Conservation (phyloP, 306 rosid species). For the Benincasa hispida region DNA sequence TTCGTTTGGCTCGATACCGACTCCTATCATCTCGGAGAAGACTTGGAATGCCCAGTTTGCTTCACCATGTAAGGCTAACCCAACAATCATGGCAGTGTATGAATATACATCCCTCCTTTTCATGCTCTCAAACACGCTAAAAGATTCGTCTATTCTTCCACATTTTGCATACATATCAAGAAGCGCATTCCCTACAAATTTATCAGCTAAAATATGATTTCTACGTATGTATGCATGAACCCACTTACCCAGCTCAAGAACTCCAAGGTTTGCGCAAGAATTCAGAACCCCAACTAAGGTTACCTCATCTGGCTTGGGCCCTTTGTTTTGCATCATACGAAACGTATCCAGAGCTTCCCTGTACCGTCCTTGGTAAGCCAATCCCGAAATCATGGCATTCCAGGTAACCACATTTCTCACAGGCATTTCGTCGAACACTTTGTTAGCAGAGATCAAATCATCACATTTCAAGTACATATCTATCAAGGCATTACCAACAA, state of each 20-base stretch:
- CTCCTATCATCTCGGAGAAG: slow-evolving; percentile 18
- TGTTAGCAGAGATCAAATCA: slow-evolving; percentile 4
- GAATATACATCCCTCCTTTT: slow-evolving; percentile 24
- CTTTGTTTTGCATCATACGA: slow-evolving; percentile 19
- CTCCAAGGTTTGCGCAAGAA: slow-evolving; percentile 29
- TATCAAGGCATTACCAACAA: slow-evolving; percentile 27
- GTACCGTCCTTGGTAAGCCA: slow-evolving; percentile 21
- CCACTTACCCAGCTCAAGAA: slow-evolving; percentile 32
- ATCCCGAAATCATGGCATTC: slow-evolving; percentile 28
- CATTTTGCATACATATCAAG: slow-evolving; percentile 38
- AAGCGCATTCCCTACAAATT: slow-evolving; percentile 31
- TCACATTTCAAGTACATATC: slow-evolving; percentile 30
- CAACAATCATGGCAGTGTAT: slow-evolving; percentile 25
- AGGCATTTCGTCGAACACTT: slow-evolving; percentile 19
- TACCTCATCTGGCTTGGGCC: slow-evolving; percentile 24
- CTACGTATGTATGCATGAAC: slow-evolving; percentile 24
- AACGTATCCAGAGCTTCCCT: slow-evolving; percentile 21
- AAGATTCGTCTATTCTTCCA: slow-evolving; percentile 26
- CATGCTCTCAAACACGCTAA: slow-evolving; percentile 22
- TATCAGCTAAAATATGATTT: slow-evolving; percentile 17
- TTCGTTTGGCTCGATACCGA: slow-evolving; percentile 22
- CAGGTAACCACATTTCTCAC: slow-evolving; percentile 23
- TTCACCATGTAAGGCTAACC: slow-evolving; percentile 33
- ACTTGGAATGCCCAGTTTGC: slow-evolving; percentile 16
- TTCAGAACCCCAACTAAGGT: slow-evolving; percentile 28